These are phyloP conservation scores for Eutrema salsugineum DNA, from an alignment of 441 rosid genomes.

Conservation along the genomic window DNA sequence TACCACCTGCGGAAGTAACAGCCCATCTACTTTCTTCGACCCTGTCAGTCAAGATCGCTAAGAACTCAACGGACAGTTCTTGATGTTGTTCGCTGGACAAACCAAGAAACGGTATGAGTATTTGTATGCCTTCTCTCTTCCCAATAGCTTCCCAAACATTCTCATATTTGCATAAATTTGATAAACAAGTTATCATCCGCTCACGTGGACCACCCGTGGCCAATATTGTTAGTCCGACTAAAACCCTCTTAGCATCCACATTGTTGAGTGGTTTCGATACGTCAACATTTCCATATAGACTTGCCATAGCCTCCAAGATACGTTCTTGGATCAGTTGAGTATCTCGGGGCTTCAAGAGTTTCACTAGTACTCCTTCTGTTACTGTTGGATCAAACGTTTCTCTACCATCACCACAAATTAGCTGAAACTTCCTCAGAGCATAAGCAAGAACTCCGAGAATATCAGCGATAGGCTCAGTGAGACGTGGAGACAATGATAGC, in stretches of 20 bases:
- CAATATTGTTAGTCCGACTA: conserved; percentile 70
- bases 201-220: conserved; percentile 60
- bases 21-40: conserved; percentile 98
- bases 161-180: conserved; percentile 51
- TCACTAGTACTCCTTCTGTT: conserved; percentile 62
- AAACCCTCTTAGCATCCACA: conserved; percentile 73
- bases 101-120: conserved; percentile 72
- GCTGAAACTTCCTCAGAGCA: conserved; percentile 71
- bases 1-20: conserved; percentile 92
- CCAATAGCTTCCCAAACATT: conserved; percentile 82
- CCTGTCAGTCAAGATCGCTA: conserved; percentile 74
- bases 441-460: conserved; percentile 85
- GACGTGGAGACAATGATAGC: conserved; percentile 68
- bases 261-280: conserved; percentile 48
- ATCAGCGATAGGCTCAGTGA: conserved; percentile 75
- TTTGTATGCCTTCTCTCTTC: conserved; percentile 82
- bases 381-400: conserved; percentile 52
- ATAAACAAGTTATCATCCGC: conserved; percentile 54
- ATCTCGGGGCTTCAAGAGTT: conserved; percentile 67
- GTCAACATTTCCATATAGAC: conserved; percentile 66
- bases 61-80: conserved; percentile 65
- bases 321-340: conserved; percentile 76
- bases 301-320: conserved; percentile 85
- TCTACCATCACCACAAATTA: conserved; percentile 34
- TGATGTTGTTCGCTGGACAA: conserved; percentile 86